Evolutionary conservation across 768 basidiomycete genomes (phyloP).

Genomic region (Boletus subparvulus): DNA sequence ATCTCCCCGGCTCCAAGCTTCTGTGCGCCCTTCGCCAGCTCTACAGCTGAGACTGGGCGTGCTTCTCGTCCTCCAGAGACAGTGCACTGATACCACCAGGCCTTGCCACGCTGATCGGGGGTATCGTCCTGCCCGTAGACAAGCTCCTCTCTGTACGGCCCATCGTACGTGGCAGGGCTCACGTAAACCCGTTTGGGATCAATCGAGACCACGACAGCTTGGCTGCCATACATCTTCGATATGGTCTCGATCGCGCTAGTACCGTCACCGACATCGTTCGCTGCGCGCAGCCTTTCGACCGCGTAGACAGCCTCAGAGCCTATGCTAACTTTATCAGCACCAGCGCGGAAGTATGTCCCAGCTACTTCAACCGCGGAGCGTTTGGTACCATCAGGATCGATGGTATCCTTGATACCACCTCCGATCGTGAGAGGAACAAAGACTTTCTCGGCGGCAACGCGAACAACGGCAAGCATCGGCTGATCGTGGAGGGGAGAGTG

Average conservation of each 20-base stretch:
- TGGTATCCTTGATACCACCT: constrained; percentile 94
- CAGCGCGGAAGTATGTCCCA: constrained; percentile 92
- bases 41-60: constrained; percentile 81
- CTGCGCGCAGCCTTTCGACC: constrained; percentile 73
- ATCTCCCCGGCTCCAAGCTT: constrained; percentile 92
- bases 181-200: constrained; percentile 90
- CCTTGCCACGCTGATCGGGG: constrained; percentile 61
- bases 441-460: constrained; percentile 81
- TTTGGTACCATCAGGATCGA: constrained; percentile 92
- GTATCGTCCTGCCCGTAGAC: constrained; percentile 44
- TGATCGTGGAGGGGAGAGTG: constrained; percentile 94
- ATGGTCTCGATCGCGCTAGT: constrained; percentile 92
- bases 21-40: constrained; percentile 92
- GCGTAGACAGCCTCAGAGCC: constrained; percentile 95
- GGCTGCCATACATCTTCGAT: constrained; percentile 84
- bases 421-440: constrained; percentile 99
- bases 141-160: constrained; percentile 65
- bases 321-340: constrained; percentile 98
- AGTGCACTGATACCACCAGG: constrained; percentile 99
- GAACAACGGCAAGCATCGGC: constrained; percentile 96
- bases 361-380: constrained; percentile 92
- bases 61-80: constrained; percentile 88
- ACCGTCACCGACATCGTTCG: constrained; percentile 55
- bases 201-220: constrained; percentile 96
- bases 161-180: constrained; percentile 59